Evolutionary conservation across 2,329 filamentous ascomycete species (phyloP), one percentile per base, ranked within the genome.

Genomic region (Pseudogymnoascus destructans): DNA sequence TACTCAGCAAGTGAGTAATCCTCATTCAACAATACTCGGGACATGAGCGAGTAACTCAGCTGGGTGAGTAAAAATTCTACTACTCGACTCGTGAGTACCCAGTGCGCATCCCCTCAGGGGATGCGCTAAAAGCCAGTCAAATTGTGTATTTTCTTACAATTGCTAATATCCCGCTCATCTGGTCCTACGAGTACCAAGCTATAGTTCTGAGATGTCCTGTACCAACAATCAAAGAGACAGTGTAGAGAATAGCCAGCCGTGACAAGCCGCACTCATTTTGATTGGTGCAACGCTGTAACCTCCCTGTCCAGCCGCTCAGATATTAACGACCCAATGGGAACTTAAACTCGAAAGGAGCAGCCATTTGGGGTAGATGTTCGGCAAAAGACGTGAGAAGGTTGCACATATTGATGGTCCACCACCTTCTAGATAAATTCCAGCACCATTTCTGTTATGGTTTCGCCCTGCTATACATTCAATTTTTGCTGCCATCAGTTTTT

Each of bases 401-500:
- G 40, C 40, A 46, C 40, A 46, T 46, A n/a, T 46, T 46, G 40
- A 46, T 46, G 21, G 40, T 46, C 40, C 40, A 46, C 40, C 40
- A 46, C 10, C 40, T 46, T 4, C 40, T 10, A 46, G 11, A 46
- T 46, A 46, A 19, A 46, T 46, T 23, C 25, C 40, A 46, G 40
- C 40, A 9, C 40, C 40, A 8, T 46, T 23, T n/a, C 10, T 46
- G 40, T 46, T 46, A 17, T 46, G 40, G 11, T 25, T 46, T 25
- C 19, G 19, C 21, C 40, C 40, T 7, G 40, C 40, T 25, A 46
- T 46, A 8, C 5, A n/a, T n/a, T 46, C 19, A 11, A 23, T 23
- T 46, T 46, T 46, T 46, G 19, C 40, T 46, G 21, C 21, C 40
- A 46, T 46, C 19, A 46, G 19, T 46, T 46, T 23, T n/a, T 23